Conservation (phyloP, 768 basidiomycete genomes). For the Phanerochaete carnosa region DNA sequence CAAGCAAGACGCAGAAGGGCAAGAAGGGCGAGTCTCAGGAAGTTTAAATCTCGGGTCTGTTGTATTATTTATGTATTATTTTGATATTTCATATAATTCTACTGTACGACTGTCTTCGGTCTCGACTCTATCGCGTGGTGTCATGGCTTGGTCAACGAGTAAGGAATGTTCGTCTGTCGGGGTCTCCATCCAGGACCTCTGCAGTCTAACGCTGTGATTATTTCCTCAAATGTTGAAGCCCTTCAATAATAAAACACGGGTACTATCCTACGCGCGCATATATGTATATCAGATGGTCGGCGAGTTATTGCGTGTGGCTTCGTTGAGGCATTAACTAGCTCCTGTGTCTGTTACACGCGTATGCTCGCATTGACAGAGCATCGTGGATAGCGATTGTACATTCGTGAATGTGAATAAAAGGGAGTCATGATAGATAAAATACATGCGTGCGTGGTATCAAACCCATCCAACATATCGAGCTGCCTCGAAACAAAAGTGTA, state of each 20-base stretch:
- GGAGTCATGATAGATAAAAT: background rate
- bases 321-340: no score
- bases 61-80: slow-evolving; percentile 16
- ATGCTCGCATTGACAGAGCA: no score
- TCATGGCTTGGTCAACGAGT: no score
- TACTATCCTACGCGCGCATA: no score
- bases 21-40: slow-evolving; percentile 48
- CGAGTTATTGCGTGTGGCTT: no score
- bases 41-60: slow-evolving; percentile 27
- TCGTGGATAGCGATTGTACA: background rate
- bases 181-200: no score
- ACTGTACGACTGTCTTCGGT: slow-evolving; percentile 10
- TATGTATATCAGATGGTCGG: no score
- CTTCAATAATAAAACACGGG: no score
- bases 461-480: background rate
- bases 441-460: slow-evolving; percentile 2
- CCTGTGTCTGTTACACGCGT: no score
- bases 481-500: background rate
- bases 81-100: slow-evolving; percentile 8
- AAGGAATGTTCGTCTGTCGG: no score
- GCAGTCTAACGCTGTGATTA: no score
- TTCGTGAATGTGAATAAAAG: background rate
- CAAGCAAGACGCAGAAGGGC: slow-evolving; percentile 48
- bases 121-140: background rate
- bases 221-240: no score